Conservation (phyloP, 192 early-diverging fungal genomes). For the Backusella morwellensis region DNA sequence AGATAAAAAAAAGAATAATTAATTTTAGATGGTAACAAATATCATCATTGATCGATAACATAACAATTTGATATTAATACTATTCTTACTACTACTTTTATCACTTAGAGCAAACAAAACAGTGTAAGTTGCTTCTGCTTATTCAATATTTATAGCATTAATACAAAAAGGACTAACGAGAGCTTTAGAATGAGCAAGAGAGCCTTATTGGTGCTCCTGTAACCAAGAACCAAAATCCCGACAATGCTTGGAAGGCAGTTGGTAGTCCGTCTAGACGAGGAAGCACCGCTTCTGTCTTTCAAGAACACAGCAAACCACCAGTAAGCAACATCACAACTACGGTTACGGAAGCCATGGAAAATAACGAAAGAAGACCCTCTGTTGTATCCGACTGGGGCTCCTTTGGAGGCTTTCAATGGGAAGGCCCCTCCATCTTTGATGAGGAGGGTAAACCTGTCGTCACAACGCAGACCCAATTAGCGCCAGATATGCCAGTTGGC, state of each 20-base stretch:
- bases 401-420: constrained; percentile 52
- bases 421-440: constrained; percentile 41
- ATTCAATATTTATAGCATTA: not conserved
- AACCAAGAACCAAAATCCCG: constrained; percentile 12
- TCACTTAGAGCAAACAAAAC: not conserved
- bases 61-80: not conserved
- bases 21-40: not conserved
- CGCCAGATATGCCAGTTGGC: constrained; percentile 2
- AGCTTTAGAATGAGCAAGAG: not conserved
- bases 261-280: constrained; percentile 34
- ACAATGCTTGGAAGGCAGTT: constrained; percentile 32
- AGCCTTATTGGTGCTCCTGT: constrained; percentile 1
- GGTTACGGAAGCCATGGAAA: not conserved
- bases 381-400: constrained; percentile 43
- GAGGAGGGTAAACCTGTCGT: constrained; percentile 28
- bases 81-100: not conserved
- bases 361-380: not conserved
- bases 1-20: not conserved
- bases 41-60: not conserved
- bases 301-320: not conserved
- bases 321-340: not conserved
- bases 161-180: not conserved
- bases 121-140: not conserved
- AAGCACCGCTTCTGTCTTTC: constrained; percentile 14
- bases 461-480: constrained; percentile 21